These are phyloP conservation scores for Knufia petricola DNA, from an alignment of 2,329 filamentous ascomycete genomes.

Conservation along the genomic window DNA sequence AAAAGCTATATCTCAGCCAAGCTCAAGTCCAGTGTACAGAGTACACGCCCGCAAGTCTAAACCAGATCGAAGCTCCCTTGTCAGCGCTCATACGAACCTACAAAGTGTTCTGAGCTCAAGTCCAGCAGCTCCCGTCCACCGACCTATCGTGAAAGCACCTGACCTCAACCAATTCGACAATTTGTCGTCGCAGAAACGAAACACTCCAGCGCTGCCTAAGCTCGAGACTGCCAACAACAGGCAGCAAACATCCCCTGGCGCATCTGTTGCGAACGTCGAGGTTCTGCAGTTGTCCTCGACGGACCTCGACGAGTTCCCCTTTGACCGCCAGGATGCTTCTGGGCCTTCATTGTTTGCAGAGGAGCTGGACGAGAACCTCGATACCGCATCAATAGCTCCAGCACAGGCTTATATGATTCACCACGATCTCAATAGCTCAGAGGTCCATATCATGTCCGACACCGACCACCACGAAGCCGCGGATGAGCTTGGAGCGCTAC, in stretches of 20 bases:
- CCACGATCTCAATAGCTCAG: conserved; percentile 16
- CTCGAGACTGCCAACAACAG: background rate
- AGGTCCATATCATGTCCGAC: conserved; percentile 18
- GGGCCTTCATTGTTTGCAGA: conserved; percentile 8
- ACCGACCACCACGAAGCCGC: conserved; percentile 19
- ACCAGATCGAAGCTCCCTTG: conserved; percentile 15
- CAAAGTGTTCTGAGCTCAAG: conserved; percentile 29
- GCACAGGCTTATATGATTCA: conserved; percentile 18
- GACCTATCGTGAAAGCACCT: conserved; percentile 26
- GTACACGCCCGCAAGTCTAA: conserved; percentile 12
- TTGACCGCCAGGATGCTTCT: background rate
- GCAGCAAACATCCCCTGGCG: conserved; percentile 36
- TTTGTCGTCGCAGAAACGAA: conserved; percentile 23
- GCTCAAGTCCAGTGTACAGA: conserved; percentile 19
- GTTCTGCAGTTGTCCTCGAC: conserved; percentile 15
- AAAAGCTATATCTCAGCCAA: conserved; percentile 8
- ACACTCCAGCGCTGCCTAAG: conserved; percentile 19
- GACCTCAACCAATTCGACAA: conserved; percentile 35
- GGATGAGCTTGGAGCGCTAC: conserved; percentile 22
- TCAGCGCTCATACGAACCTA: conserved; percentile 27
- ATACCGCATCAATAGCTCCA: conserved; percentile 13
- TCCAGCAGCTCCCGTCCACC: conserved; percentile 21
- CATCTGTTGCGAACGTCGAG: conserved; percentile 31
- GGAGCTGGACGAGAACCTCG: conserved; percentile 18
- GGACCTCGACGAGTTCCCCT: conserved; percentile 10